A percentile compares a stretch with the other conserved stretches of the same genome.
Evolutionary conservation across 345 rosid genomes (phyloP).

Genomic region (Citrus maxima): DNA sequence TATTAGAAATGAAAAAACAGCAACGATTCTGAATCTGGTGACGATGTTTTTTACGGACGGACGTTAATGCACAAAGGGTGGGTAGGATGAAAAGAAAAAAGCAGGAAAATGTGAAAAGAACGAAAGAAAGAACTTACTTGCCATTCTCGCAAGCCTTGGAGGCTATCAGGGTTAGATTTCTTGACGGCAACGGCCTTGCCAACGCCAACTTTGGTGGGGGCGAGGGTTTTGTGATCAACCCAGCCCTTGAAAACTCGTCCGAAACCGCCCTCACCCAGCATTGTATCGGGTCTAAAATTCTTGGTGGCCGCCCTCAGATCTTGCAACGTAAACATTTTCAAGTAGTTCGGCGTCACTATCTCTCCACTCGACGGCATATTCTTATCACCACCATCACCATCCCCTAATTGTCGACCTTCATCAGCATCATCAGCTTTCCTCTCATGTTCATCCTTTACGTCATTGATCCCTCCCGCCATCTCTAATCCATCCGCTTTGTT

Average conservation of each 20-base stretch:
- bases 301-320: conserved; percentile 66
- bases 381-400: background rate
- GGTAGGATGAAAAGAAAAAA: too few relatives aligned
- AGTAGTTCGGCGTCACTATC: conserved; percentile 22
- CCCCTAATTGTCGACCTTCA: too few relatives aligned
- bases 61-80: too few relatives aligned
- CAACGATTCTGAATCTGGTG: too few relatives aligned
- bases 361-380: conserved; percentile 10
- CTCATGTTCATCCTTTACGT: too few relatives aligned
- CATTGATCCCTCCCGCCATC: too few relatives aligned
- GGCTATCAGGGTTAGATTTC: conserved; percentile 71
- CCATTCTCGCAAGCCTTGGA: conserved; percentile 79
- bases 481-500: background rate
- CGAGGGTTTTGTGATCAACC: conserved; percentile 57
- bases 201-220: conserved; percentile 55
- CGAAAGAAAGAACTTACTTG: conserved; percentile 36
- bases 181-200: conserved; percentile 89
- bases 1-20: too few relatives aligned
- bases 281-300: conserved; percentile 67
- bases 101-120: too few relatives aligned
- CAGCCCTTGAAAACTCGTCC: conserved; percentile 89
- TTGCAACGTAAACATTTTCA: conserved; percentile 50
- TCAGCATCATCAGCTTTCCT: too few relatives aligned
- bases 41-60: too few relatives aligned
- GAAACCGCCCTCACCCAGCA: conserved; percentile 90